Evolutionary conservation across 305 asterid genomes (phyloP), one percentile per base, ranked within the genome.

Genomic region (Fraxinus greggii): DNA sequence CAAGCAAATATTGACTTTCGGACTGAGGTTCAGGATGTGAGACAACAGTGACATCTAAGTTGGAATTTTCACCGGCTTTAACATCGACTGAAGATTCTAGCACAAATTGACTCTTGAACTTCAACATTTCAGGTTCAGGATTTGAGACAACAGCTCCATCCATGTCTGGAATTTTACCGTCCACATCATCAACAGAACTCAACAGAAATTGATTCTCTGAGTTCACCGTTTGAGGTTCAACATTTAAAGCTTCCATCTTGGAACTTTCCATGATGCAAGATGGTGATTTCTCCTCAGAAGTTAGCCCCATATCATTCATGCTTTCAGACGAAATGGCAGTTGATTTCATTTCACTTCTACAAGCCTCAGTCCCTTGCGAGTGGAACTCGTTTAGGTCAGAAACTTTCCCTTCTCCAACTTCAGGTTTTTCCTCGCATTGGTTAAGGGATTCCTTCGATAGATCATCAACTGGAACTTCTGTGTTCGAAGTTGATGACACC

Each of bases 361-460:
- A 69, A 82, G 69, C 79, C 84, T 83, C 89, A 6, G 72, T 81
- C 78, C 65, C 31, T 48, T 42, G 83, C 73, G 72, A 81, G 42
- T 85, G 65, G 56, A 72, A 26, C 28, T 72, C 76, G 33, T 17
- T 72, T 72, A 72, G 76, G 28, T 63, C 77, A 32, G 84, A 76
- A 81, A 76, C 51, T 75, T 36, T 72, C 76, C 51, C 76, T 72
- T 72, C 77, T 61, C 69, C 72, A 61, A 48, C 51, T 40, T 76
- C 84, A 63, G n/a, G 38, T 40, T 56, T 75, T 26, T 36, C 84
- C 65, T 67, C 38, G 0, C 21, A 28, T 67, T 67, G 74, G 38
- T 28, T 5, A 4, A 67, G 13, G 38, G 38, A 29, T 67, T 67
- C 74, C 38, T 67, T 67, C 4, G 23, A 67, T 51, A 65, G 33